Evolutionary conservation across 164 flowering plant species (phyloP), one percentile per base, ranked within the genome.

Genomic region (Chloranthus sessilifolius): DNA sequence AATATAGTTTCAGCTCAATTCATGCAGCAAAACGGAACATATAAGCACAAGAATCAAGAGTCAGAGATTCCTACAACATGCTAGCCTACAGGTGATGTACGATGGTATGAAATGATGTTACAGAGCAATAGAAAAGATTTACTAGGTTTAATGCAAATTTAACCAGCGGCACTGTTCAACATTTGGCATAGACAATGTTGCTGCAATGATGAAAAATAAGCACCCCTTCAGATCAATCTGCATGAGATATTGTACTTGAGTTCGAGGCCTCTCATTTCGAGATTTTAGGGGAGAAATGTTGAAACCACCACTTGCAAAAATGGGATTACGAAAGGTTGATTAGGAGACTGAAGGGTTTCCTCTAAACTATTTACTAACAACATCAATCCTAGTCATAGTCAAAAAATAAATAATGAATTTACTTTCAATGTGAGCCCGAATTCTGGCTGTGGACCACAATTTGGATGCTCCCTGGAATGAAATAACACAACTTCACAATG

Each of bases 221-320:
- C 99, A 94, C 12, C 99, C 99, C 69, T 94, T 94, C 57, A 94
- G 66, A 74, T 94, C 99, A 66, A 94, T 83, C 68, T 94, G 99
- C 92, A 94, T 87, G 48, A 94, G 97, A 69, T 89, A 96, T 69
- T 94, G 99, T 29, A 94, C 97, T 70, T 85, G 88, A 27, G 97
- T 54, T 65, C 99, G 73, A 25, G 99, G 90, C 62, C 71, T 82
- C 50, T 97, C 99, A 70, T 82, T 77, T 52, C 81, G 83, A 56
- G 97, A 62, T 68, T 89, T 94, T 41, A 94, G 56, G 33, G 99
- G 95, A 30, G 97, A 82, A 50, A 94, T 89, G 55, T 83, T 89
- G 58, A 66, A 94, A 38, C 99, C 99, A 52, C 99, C 99, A 78
- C 99, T 97, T 94, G 70, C 53, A 44, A 57, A 49, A 38, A 55